Conservation (phyloP, 1,139 yeast genomes). For the Pichia sp. region DNA sequence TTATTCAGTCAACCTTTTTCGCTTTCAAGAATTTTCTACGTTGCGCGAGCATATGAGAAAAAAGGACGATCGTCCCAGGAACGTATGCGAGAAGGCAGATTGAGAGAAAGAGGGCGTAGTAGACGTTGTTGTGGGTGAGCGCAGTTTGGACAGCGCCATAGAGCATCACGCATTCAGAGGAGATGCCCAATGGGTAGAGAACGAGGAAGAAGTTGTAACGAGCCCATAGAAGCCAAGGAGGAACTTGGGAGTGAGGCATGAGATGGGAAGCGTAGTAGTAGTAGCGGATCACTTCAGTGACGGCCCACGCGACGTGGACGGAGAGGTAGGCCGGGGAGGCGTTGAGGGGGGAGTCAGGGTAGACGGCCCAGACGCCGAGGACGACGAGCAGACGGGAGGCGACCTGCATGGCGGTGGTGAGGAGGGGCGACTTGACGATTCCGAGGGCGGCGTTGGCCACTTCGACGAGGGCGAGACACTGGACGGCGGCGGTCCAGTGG, state of each 20-base stretch:
- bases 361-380: slow-evolving; percentile 67
- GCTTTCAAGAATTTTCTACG: slow-evolving; percentile 41
- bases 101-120: slow-evolving; percentile 12
- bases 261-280: slow-evolving; percentile 74
- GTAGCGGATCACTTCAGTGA: slow-evolving; percentile 86
- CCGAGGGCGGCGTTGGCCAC: slow-evolving; percentile 72
- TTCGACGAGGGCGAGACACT: slow-evolving; percentile 79
- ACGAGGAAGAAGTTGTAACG: slow-evolving; percentile 80
- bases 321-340: slow-evolving; percentile 54
- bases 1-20: background rate
- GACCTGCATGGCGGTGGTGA: slow-evolving; percentile 83
- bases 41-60: slow-evolving; percentile 89
- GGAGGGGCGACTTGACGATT: slow-evolving; percentile 74
- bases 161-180: slow-evolving; percentile 70
- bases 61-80: slow-evolving; percentile 84
- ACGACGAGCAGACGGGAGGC: slow-evolving; percentile 77
- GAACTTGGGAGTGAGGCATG: slow-evolving; percentile 29
- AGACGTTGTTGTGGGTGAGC: background rate
- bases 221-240: slow-evolving; percentile 60
- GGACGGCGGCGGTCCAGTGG: slow-evolving; percentile 59
- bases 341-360: slow-evolving; percentile 66
- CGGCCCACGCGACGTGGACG: slow-evolving; percentile 78
- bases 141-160: slow-evolving; percentile 32
- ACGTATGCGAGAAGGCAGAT: slow-evolving; percentile 52
- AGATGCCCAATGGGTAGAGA: slow-evolving; percentile 86